Evolutionary conservation across 352 stramenopile species (phyloP).

Genomic region (Phytophthora tentaculata): DNA sequence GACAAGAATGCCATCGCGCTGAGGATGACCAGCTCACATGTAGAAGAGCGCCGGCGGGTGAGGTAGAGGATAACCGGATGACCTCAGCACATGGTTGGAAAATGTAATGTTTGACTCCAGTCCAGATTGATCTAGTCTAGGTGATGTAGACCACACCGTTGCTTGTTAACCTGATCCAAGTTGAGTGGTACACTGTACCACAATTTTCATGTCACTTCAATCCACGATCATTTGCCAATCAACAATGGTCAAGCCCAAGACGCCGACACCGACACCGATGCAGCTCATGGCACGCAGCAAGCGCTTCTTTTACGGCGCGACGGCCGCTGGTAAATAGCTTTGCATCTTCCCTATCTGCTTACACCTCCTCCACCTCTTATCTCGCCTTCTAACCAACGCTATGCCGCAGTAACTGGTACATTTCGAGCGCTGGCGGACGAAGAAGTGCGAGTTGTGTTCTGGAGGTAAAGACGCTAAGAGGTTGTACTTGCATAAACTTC

Average conservation of each 20-base stretch:
- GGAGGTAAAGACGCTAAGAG: constrained; percentile 23
- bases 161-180: no score
- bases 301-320: constrained; percentile 41
- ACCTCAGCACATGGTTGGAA: constrained; percentile 5
- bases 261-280: constrained; percentile 1
- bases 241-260: constrained; percentile 12
- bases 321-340: constrained; percentile 33
- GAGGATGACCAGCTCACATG: constrained; percentile 26
- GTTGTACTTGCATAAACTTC: constrained; percentile 2
- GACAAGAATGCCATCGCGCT: constrained; percentile 24
- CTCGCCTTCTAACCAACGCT: constrained; percentile 3
- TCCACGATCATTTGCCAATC: constrained; percentile 16
- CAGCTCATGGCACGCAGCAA: constrained; percentile 36
- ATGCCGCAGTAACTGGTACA: constrained; percentile 29
- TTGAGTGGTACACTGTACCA: background rate
- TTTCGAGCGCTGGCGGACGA: constrained; percentile 51
- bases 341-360: background rate
- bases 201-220: constrained; percentile 26
- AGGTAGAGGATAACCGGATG: constrained; percentile 14
- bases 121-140: constrained; percentile 7
- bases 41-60: constrained; percentile 25
- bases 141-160: background rate
- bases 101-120: no score
- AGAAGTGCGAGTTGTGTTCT: constrained; percentile 59
- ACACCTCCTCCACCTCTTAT: background rate